Conservation (phyloP, 495 filamentous ascomycete genomes). For the Aspergillus saccharolyticus region DNA sequence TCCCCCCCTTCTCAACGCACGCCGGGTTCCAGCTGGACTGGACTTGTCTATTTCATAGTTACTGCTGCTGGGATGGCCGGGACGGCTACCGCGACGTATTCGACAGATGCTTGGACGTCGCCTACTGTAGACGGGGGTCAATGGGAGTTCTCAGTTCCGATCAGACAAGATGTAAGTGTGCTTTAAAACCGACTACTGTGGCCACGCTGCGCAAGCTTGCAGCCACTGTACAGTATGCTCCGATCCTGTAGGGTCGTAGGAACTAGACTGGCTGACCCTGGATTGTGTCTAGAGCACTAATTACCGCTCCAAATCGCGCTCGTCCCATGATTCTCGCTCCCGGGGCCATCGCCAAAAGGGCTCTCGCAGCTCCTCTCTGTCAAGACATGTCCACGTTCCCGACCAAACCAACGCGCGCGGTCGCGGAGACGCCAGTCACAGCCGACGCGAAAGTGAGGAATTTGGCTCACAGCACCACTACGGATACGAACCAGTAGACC, state of each 20-base stretch:
- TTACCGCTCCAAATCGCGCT: slow-evolving; percentile 31
- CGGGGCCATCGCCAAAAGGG: slow-evolving; percentile 35
- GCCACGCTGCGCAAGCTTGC: not conserved
- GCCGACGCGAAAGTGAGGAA: slow-evolving; percentile 48
- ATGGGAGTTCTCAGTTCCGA: slow-evolving; percentile 47
- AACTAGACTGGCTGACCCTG: not conserved
- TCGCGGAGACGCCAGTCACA: slow-evolving; percentile 46
- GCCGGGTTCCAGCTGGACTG: slow-evolving; percentile 41
- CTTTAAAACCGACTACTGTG: not conserved
- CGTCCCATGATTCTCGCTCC: slow-evolving; percentile 36
- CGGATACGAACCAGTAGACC: slow-evolving; percentile 32
- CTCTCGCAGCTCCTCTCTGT: slow-evolving; percentile 40
- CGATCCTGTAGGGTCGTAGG: not conserved
- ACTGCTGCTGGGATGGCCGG: slow-evolving; percentile 41
- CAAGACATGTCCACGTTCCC: slow-evolving; percentile 27
- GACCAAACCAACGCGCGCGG: slow-evolving; percentile 30
- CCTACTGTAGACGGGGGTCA: slow-evolving; percentile 29
- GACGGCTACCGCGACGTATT: slow-evolving; percentile 37
- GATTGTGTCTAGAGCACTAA: slow-evolving; percentile 20
- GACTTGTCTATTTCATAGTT: slow-evolving; percentile 23
- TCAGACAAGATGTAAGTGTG: slow-evolving; percentile 34
- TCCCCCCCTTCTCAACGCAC: slow-evolving; percentile 7
- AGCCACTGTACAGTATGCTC: not conserved
- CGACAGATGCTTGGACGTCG: slow-evolving; percentile 38
- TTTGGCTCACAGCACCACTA: slow-evolving; percentile 55